These are phyloP conservation scores for Tylopilus felleus DNA, from an alignment of 768 basidiomycete species.

Conservation along the genomic window DNA sequence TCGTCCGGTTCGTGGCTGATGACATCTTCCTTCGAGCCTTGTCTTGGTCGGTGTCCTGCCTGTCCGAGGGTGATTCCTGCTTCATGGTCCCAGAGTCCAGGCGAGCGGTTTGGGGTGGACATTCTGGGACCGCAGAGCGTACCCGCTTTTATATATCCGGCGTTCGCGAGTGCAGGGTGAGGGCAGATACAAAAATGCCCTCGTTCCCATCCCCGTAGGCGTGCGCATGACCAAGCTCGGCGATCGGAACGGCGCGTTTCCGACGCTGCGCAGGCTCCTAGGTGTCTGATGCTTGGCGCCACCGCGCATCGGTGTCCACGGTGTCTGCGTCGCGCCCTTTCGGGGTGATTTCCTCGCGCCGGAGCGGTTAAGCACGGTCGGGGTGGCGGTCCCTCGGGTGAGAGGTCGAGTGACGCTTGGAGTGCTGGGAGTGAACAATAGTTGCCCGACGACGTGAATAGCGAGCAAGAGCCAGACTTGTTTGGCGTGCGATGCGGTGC, in stretches of 20 bases:
- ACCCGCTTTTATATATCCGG: too few species aligned
- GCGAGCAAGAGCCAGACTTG: conserved; percentile 15
- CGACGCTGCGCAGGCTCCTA: background rate
- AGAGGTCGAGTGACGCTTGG: conserved; percentile 15
- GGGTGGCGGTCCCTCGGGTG: conserved; percentile 12
- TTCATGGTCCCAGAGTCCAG: background rate
- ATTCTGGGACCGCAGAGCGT: background rate
- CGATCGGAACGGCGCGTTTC: conserved; percentile 9
- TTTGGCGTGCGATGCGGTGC: conserved; percentile 14
- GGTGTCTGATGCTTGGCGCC: conserved; percentile 8
- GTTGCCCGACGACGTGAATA: conserved; percentile 26
- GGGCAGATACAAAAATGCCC: conserved; percentile 26
- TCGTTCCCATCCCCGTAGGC: conserved; percentile 13
- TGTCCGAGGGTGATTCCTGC: background rate
- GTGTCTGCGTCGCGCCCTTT: conserved; percentile 11
- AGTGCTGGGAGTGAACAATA: conserved; percentile 29
- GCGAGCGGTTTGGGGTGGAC: background rate
- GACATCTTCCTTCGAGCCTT: conserved; percentile 22
- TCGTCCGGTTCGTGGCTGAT: conserved; percentile 37
- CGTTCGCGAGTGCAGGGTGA: conserved; percentile 23
- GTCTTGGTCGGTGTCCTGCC: conserved; percentile 13
- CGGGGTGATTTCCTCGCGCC: conserved; percentile 9
- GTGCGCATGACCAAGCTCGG: conserved; percentile 8
- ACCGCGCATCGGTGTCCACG: conserved; percentile 17
- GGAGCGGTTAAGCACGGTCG: conserved; percentile 8